phyloP scores from a whole-genome alignment of 495 filamentous ascomycete species.

The Aspergillus incahuasiensis region DNA sequence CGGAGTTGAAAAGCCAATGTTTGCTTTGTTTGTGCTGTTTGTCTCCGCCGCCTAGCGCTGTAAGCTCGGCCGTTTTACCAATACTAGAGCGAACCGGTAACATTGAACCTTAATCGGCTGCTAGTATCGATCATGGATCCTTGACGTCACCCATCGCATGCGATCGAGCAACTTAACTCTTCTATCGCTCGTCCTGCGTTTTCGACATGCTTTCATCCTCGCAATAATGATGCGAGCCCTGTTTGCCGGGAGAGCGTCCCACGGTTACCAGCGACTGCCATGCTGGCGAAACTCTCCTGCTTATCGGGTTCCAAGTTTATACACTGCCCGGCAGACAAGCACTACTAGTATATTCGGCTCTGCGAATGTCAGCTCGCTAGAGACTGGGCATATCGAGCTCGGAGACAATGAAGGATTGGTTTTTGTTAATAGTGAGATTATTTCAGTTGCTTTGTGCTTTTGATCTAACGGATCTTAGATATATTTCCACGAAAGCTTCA shows the following conservation, averaged over 20 bases:
- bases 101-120: neutral
- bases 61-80: constrained; percentile 9
- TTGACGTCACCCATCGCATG: constrained; percentile 17
- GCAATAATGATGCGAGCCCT: constrained; percentile 18
- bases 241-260: constrained; percentile 4
- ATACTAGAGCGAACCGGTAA: constrained; percentile 10
- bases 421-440: constrained; percentile 76
- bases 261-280: neutral
- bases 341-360: constrained; percentile 21
- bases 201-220: constrained; percentile 11
- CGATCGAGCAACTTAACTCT: constrained; percentile 1
- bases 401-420: constrained; percentile 71
- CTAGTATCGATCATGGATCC: constrained; percentile 2
- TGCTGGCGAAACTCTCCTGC: constrained; percentile 2
- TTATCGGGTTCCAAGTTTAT: neutral
- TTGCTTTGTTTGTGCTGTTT: neutral
- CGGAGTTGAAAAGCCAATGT: neutral
- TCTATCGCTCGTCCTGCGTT: neutral
- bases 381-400: constrained; percentile 68
- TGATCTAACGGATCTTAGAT: constrained; percentile 46
- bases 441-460: neutral
- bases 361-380: constrained; percentile 23
- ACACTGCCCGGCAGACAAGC: neutral
- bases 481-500: constrained; percentile 77
- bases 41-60: constrained; percentile 6